Conservation (phyloP, 2,329 filamentous ascomycete genomes). For the Aspergillus brunneoviolaceus region DNA sequence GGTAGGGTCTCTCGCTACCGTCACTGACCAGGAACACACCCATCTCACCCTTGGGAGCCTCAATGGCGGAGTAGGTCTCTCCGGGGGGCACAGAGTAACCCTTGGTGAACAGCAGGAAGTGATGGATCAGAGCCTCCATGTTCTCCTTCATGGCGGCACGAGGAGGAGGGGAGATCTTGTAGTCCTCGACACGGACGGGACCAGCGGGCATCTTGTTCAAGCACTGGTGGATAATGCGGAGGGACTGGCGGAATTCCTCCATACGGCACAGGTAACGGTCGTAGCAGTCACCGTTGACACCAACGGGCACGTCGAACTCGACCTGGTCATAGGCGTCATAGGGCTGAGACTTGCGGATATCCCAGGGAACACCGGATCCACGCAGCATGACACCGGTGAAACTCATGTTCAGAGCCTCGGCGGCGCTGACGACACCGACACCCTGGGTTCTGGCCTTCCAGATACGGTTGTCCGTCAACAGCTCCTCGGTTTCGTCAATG, state of each 20-base stretch:
- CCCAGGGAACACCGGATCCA: slow-evolving; percentile 93
- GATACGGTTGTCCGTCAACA: slow-evolving; percentile 98
- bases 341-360: slow-evolving; percentile 92
- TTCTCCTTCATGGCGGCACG: slow-evolving; percentile 99
- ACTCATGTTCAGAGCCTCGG: slow-evolving; percentile 93
- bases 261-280: slow-evolving; percentile 98
- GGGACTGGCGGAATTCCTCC: slow-evolving; percentile 98
- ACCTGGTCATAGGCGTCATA: slow-evolving; percentile 98
- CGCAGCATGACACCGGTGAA: slow-evolving; percentile 98
- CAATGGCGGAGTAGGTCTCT: slow-evolving; percentile 96
- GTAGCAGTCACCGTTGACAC: slow-evolving; percentile 97
- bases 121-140: slow-evolving; percentile 99
- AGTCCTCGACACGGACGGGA: slow-evolving; percentile 93
- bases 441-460: slow-evolving; percentile 94
- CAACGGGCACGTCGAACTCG: slow-evolving; percentile 96
- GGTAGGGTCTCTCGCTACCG: slow-evolving; percentile 91
- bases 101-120: slow-evolving; percentile 98
- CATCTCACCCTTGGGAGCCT: slow-evolving; percentile 99
- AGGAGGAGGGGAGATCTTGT: slow-evolving; percentile 97
- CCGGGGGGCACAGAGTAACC: slow-evolving; percentile 95
- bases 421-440: slow-evolving; percentile 84
- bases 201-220: slow-evolving; percentile 98
- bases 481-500: slow-evolving; percentile 97
- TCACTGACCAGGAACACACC: slow-evolving; percentile 95
- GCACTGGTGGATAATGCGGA: slow-evolving; percentile 98